These are phyloP conservation scores for Aspergillus brasiliensis DNA, from an alignment of 2,329 filamentous ascomycete species.

Conservation along the genomic window DNA sequence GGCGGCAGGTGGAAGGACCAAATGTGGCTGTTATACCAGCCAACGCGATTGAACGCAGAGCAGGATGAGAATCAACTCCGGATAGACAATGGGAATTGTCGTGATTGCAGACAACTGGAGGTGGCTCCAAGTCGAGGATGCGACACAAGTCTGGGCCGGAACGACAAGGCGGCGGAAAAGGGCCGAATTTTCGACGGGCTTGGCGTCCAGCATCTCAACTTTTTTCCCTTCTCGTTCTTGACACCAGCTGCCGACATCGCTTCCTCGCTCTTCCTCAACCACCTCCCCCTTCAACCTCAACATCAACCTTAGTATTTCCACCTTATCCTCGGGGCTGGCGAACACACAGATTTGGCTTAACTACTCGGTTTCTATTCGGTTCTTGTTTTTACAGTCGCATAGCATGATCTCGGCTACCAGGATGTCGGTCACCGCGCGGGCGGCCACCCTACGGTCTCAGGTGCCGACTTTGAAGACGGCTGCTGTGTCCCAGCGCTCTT, in stretches of 20 bases:
- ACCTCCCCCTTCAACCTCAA: slow-evolving; percentile 23
- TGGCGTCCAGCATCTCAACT: slow-evolving; percentile 35
- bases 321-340: slow-evolving; percentile 21
- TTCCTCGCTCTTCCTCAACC: slow-evolving; percentile 17
- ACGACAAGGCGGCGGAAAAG: slow-evolving; percentile 30
- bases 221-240: slow-evolving; percentile 35
- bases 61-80: not conserved
- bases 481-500: slow-evolving; percentile 35
- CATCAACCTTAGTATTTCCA: slow-evolving; percentile 12
- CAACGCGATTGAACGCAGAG: not conserved
- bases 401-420: slow-evolving; percentile 45
- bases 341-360: not conserved
- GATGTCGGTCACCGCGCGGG: slow-evolving; percentile 41
- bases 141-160: slow-evolving; percentile 17
- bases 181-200: slow-evolving; percentile 42
- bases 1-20: not conserved
- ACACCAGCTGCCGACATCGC: slow-evolving; percentile 30
- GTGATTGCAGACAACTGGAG: not conserved
- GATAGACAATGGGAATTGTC: not conserved
- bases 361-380: not conserved
- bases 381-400: slow-evolving; percentile 15
- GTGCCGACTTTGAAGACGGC: slow-evolving; percentile 34
- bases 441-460: slow-evolving; percentile 40
- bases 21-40: not conserved
- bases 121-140: not conserved